These are phyloP conservation scores for Chalciporus sp. DNA, from an alignment of 1,284 basidiomycete species.

Conservation along the genomic window DNA sequence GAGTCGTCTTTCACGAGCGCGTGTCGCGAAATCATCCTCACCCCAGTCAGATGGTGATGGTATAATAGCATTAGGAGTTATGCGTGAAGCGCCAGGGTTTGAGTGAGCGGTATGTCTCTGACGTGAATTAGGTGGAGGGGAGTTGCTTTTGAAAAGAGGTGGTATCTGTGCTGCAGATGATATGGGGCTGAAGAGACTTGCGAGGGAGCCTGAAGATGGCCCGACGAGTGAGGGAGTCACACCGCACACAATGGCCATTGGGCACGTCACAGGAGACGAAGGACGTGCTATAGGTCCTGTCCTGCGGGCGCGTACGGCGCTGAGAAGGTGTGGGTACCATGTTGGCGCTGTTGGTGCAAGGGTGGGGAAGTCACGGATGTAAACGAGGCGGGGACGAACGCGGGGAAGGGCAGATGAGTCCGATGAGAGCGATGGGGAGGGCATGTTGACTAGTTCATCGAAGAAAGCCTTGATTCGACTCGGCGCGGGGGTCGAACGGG, in stretches of 20 bases:
- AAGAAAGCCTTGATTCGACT: conserved; percentile 69
- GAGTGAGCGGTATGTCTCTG: conserved; percentile 33
- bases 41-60: conserved; percentile 51
- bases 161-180: conserved; percentile 8
- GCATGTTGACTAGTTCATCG: conserved; percentile 69
- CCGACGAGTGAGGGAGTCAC: conserved; percentile 69
- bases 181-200: conserved; percentile 2
- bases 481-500: conserved; percentile 46
- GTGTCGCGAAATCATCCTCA: conserved; percentile 65
- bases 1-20: conserved; percentile 67
- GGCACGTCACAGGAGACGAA: conserved; percentile 59
- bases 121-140: background rate
- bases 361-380: conserved; percentile 79
- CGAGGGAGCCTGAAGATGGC: conserved; percentile 16
- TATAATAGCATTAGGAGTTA: background rate
- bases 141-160: background rate
- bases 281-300: conserved; percentile 59
- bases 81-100: background rate
- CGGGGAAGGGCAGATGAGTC: conserved; percentile 24
- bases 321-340: conserved; percentile 81
- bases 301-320: conserved; percentile 73
- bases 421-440: conserved; percentile 39
- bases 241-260: conserved; percentile 82
- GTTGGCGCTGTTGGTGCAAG: conserved; percentile 70
- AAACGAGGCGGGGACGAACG: conserved; percentile 71